These are phyloP conservation scores for Didymosphaeria variabile DNA, from an alignment of 2,329 filamentous ascomycete species.

Conservation along the genomic window DNA sequence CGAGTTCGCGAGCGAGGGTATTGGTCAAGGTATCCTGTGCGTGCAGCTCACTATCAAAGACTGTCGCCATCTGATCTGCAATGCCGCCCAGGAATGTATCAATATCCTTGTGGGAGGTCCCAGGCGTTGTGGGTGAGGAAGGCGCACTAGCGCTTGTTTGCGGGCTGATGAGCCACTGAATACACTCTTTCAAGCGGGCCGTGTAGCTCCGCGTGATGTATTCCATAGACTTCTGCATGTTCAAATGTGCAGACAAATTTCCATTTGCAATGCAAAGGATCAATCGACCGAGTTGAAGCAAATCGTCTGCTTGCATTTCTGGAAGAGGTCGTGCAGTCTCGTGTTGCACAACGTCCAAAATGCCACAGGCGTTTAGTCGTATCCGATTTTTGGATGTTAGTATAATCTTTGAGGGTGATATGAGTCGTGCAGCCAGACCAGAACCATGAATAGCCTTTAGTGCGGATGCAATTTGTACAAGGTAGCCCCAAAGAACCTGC, in stretches of 20 bases:
- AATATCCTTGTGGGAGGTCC: constrained; percentile 70
- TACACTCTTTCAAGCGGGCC: constrained; percentile 77
- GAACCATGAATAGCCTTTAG: constrained; percentile 84
- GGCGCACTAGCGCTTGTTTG: constrained; percentile 36
- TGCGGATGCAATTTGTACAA: constrained; percentile 89
- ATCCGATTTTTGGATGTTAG: constrained; percentile 90
- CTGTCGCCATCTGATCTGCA: constrained; percentile 76
- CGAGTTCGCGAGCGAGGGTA: constrained; percentile 80
- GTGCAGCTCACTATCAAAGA: constrained; percentile 82
- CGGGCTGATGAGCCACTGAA: constrained; percentile 82
- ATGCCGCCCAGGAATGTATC: constrained; percentile 83
- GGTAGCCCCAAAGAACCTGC: constrained; percentile 86
- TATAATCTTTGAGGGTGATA: constrained; percentile 88
- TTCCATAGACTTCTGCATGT: constrained; percentile 76
- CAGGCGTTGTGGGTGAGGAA: constrained; percentile 39
- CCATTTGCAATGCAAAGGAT: constrained; percentile 84
- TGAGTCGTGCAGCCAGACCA: constrained; percentile 83
- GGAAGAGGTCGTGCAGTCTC: constrained; percentile 73
- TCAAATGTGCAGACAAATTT: constrained; percentile 66
- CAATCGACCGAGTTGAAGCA: constrained; percentile 82
- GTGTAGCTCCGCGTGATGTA: constrained; percentile 81
- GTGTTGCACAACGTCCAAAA: constrained; percentile 88
- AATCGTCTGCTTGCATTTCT: constrained; percentile 88
- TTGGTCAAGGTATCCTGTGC: constrained; percentile 77
- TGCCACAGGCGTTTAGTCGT: constrained; percentile 84